Conservation (phyloP, 2,329 filamentous ascomycete species). For the Colletotrichum sp. region DNA sequence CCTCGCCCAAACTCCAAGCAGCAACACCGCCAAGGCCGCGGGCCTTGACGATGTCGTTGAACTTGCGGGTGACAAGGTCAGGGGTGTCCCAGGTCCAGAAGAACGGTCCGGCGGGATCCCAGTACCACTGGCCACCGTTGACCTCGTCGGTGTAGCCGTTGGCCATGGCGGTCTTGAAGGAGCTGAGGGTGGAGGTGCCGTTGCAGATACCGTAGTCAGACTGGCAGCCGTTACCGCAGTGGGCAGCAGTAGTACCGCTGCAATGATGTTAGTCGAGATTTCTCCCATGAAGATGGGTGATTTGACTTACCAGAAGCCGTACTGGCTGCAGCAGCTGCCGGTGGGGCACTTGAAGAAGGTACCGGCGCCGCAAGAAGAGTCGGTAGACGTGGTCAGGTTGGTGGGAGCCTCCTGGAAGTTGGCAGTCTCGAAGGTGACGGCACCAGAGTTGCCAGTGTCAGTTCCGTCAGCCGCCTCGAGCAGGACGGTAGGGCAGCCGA, state of each 20-base stretch:
- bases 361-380: conserved; percentile 2
- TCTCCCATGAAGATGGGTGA: too few species aligned
- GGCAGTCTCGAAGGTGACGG: conserved; percentile 42
- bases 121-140: conserved; percentile 61
- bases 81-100: conserved; percentile 64
- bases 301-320: conserved; percentile 6
- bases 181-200: conserved; percentile 23
- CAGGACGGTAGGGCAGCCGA: conserved; percentile 63
- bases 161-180: conserved; percentile 46
- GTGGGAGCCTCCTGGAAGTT: conserved; percentile 28
- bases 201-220: conserved; percentile 14
- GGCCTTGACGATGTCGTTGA: conserved; percentile 45
- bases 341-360: conserved; percentile 14
- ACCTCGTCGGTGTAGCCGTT: conserved; percentile 47
- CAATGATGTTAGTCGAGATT: background rate
- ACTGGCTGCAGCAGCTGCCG: conserved; percentile 16
- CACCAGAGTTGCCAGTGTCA: conserved; percentile 58
- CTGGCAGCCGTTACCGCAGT: conserved; percentile 15
- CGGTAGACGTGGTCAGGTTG: conserved; percentile 6
- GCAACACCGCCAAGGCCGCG: conserved; percentile 54
- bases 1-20: conserved; percentile 59
- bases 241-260: conserved; percentile 1
- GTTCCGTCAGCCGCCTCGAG: conserved; percentile 66
- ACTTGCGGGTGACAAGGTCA: conserved; percentile 52
- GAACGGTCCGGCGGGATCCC: conserved; percentile 46